Evolutionary conservation across 75 land plant species (phyloP), one percentile per base, ranked within the genome.

Genomic region (Cunninghamia lanceolata): DNA sequence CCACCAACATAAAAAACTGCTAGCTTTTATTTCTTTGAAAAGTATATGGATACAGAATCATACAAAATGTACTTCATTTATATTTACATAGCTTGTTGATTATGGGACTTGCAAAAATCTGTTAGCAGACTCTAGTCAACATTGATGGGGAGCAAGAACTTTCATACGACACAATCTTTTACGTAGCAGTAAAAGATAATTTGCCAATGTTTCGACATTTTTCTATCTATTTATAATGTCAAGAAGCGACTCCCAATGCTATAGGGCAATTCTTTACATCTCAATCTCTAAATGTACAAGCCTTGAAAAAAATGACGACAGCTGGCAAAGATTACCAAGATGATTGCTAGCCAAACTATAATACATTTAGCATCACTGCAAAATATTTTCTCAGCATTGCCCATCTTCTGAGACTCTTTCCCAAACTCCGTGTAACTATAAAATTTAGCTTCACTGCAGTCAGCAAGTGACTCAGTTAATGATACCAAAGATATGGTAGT

Each of bases 1-100:
- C 45, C 80, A 39, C 9, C 80, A 39, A 38, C 42, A 77, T 77
- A 77, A 77, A 39, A 40, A 9, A 21, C 80, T 40, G 42, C 40
- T 8, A 80, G 45, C 14, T 80, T 80, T n/a, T 80, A 80, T 80
- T 80, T 77, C 50, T 80, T 80, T 30, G 42, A 80, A n/a, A 80
- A 80, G 45, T 80, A 25, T 45, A 45, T 15, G 16, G 10, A 9
- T 80, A 45, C 82, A 80, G 50, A 80, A 80, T 80, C 30, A 28
- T 80, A n/a, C 50, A 80, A 45, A 43, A 80, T 43, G 45, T 80
- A 43, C 15, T 45, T 25, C 47, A 80, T 45, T 45, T 80, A 43
- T n/a, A 45, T n/a, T 80, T 80, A 80, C 82, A 45, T 45, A 43
- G 3, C 6, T n/a, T n/a, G 82, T 47, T 80, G 82, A 80, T 80